These are phyloP conservation scores for Stromatinia cepivora DNA, from an alignment of 2,329 filamentous ascomycete genomes.

Conservation along the genomic window DNA sequence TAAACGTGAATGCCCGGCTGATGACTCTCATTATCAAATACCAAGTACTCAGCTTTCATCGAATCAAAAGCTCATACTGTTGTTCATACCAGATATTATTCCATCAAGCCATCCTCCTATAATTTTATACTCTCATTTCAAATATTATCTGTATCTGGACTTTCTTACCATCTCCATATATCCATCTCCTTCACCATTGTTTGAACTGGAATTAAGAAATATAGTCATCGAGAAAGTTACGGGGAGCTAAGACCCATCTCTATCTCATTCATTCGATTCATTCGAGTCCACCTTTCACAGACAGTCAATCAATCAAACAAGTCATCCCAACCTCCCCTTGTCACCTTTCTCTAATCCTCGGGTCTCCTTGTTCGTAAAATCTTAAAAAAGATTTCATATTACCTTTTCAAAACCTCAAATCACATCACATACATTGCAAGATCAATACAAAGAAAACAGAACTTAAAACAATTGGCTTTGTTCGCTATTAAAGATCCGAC, in stretches of 20 bases:
- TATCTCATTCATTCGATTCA: background rate
- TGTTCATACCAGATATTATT: no score
- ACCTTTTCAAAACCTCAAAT: background rate
- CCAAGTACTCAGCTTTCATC: background rate
- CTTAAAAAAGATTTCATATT: background rate
- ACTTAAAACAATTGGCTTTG: conserved; percentile 9
- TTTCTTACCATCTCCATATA: background rate
- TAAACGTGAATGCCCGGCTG: background rate
- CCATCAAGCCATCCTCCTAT: background rate
- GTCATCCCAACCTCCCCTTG: background rate
- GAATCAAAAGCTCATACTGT: background rate
- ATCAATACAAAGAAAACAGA: background rate
- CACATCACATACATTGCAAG: background rate
- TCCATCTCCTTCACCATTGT: background rate
- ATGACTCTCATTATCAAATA: background rate
- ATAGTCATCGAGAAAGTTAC: no score
- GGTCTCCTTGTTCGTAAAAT: background rate
- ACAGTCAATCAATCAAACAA: background rate
- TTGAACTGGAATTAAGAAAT: background rate
- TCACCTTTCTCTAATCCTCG: background rate
- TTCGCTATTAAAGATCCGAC: background rate
- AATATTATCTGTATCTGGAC: background rate
- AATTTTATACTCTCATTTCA: background rate
- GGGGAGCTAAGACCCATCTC: conserved; percentile 11
- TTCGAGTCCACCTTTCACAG: conserved; percentile 7